Evolutionary conservation across 2,329 filamentous ascomycete species (phyloP).

Genomic region (Juglanconis sp.): DNA sequence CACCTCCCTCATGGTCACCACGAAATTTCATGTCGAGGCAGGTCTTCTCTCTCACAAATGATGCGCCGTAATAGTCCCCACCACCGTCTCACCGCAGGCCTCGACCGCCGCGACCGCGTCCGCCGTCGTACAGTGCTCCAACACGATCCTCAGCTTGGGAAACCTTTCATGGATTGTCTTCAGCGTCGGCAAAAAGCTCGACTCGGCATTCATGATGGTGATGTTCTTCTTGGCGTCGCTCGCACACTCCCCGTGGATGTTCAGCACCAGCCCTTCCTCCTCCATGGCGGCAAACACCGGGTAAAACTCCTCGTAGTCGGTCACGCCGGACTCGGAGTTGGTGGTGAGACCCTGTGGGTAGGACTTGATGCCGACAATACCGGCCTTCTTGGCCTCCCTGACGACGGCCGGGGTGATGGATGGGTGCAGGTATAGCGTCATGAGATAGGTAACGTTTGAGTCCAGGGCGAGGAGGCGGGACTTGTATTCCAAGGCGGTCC

Average conservation of each 20-base stretch:
- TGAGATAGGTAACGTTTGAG: slow-evolving; percentile 64
- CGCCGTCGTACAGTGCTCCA: slow-evolving; percentile 86
- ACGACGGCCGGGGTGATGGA: slow-evolving; percentile 68
- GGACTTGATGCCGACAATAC: slow-evolving; percentile 69
- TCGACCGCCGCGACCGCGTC: slow-evolving; percentile 77
- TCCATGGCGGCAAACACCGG: slow-evolving; percentile 90
- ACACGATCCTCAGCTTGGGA: slow-evolving; percentile 65
- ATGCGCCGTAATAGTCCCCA: slow-evolving; percentile 78
- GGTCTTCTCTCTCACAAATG: slow-evolving; percentile 55
- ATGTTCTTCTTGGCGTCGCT: slow-evolving; percentile 36
- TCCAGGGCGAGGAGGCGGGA: slow-evolving; percentile 57
- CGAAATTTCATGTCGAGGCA: no score
- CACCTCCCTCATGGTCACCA: not conserved
- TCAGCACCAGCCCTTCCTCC: slow-evolving; percentile 64
- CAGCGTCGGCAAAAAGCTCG: slow-evolving; percentile 77
- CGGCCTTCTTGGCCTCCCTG: slow-evolving; percentile 67
- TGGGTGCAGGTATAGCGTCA: slow-evolving; percentile 65
- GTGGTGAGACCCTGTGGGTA: slow-evolving; percentile 65
- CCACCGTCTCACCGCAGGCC: slow-evolving; percentile 73
- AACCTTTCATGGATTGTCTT: slow-evolving; percentile 70
- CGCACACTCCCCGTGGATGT: slow-evolving; percentile 87
- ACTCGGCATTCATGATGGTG: slow-evolving; percentile 66
- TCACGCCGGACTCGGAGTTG: slow-evolving; percentile 66
- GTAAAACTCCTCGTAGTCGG: slow-evolving; percentile 68
- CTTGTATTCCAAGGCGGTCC: slow-evolving; percentile 65